These are phyloP conservation scores for Diplodia intermedia DNA, from an alignment of 2,329 filamentous ascomycete species.

Conservation along the genomic window DNA sequence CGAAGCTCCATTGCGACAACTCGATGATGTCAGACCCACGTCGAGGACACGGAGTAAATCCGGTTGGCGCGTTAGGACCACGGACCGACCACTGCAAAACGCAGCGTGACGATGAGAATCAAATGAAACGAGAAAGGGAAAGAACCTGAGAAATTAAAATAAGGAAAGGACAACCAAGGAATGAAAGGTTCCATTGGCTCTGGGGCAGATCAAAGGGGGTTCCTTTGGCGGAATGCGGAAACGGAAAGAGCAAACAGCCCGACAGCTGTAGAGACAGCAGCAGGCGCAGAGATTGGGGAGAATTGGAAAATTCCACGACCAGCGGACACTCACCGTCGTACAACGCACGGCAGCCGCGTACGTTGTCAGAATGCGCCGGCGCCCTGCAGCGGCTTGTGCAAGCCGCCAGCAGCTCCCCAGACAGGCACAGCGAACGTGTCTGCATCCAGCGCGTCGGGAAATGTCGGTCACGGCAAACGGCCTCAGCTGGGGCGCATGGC, in stretches of 20 bases:
- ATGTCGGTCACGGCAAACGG: constrained; percentile 24
- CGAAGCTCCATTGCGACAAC: constrained; percentile 14
- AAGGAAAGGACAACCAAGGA: neutral
- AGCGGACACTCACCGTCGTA: constrained; percentile 13
- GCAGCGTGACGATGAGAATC: neutral
- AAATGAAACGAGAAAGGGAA: neutral
- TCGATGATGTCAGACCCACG: constrained; percentile 21
- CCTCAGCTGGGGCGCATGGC: neutral
- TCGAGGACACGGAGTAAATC: constrained; percentile 13
- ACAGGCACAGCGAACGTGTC: neutral
- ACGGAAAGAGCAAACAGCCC: neutral
- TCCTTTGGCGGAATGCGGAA: neutral
- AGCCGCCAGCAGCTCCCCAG: neutral
- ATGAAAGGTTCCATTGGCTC: neutral
- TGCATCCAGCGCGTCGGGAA: neutral
- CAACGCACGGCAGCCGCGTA: neutral
- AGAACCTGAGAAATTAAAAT: constrained; percentile 1
- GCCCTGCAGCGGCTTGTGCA: constrained; percentile 15
- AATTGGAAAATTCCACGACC: neutral
- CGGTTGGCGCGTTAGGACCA: neutral
- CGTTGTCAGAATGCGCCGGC: constrained; percentile 4
- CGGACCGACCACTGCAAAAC: constrained; percentile 4
- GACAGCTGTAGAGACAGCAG: neutral
- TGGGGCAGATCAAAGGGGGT: neutral
- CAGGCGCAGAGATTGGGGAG: neutral